A percentile compares a stretch with the other conserved stretches of the same genome.
These are phyloP conservation scores for Trypanosoma congolense DNA, from an alignment of 208 protist genomes.

Conservation along the genomic window DNA sequence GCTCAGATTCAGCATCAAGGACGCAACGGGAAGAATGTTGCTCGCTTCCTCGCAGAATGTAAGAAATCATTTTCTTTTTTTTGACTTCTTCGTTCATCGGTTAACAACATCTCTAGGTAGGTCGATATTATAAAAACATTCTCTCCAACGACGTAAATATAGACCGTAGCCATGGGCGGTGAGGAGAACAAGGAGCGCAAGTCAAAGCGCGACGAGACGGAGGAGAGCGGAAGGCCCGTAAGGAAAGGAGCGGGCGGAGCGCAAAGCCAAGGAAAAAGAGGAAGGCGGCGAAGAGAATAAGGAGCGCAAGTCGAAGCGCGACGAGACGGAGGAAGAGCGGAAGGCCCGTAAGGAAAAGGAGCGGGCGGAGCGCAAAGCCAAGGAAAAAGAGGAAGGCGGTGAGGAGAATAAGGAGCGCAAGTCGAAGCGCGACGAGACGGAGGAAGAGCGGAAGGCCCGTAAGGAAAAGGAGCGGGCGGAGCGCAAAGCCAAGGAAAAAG, in stretches of 20 bases:
- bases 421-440: slow-evolving; percentile 38
- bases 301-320: slow-evolving; percentile 12
- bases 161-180: slow-evolving; percentile 6
- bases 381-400: slow-evolving; percentile 15
- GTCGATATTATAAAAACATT: too few species aligned
- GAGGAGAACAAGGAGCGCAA: not conserved
- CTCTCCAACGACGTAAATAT: too few species aligned
- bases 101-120: slow-evolving; percentile 4
- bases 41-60: too few species aligned
- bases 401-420: slow-evolving; percentile 15
- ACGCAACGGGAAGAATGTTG: too few species aligned
- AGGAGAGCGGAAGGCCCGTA: slow-evolving; percentile 22
- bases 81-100: slow-evolving; percentile 12
- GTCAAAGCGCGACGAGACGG: slow-evolving; percentile 21
- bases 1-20: too few species aligned
- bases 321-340: slow-evolving; percentile 25
- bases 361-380: slow-evolving; percentile 45
- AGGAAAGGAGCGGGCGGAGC: slow-evolving; percentile 49
- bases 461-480: slow-evolving; percentile 52
- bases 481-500: slow-evolving; percentile 15
- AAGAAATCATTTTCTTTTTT: too few species aligned
- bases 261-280: slow-evolving; percentile 25
- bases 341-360: slow-evolving; percentile 29
- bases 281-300: not conserved
- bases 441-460: slow-evolving; percentile 64